These are phyloP conservation scores for Ophiostoma quercus DNA, from an alignment of 2,329 filamentous ascomycete species.

Conservation along the genomic window DNA sequence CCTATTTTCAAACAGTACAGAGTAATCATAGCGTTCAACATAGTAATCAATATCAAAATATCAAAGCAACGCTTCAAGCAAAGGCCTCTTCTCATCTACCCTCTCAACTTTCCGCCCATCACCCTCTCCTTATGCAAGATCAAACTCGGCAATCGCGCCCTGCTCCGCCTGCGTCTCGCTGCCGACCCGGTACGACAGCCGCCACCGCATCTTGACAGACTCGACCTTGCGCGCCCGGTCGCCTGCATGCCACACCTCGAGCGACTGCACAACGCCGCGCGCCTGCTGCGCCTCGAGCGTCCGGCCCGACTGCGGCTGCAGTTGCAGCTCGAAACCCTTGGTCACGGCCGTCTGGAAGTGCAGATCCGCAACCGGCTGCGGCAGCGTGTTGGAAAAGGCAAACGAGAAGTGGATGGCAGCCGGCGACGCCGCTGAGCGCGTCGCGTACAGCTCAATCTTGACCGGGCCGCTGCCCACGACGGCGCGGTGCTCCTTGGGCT, in stretches of 20 bases:
- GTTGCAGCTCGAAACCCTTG: conserved; percentile 77
- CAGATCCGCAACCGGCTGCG: conserved; percentile 66
- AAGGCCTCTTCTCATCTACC: neutral
- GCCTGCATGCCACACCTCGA: conserved; percentile 68
- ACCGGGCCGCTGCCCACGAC: conserved; percentile 65
- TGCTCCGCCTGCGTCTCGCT: conserved; percentile 65
- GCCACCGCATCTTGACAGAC: conserved; percentile 85
- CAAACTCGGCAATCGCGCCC: conserved; percentile 76
- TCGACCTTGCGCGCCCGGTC: conserved; percentile 63
- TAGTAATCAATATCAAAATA: conserved; percentile 8
- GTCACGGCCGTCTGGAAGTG: conserved; percentile 92
- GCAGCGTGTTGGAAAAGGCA: conserved; percentile 76
- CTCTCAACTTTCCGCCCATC: neutral
- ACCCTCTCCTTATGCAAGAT: conserved; percentile 52
- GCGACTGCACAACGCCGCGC: conserved; percentile 72
- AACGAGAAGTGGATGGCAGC: conserved; percentile 65
- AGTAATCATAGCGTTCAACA: neutral
- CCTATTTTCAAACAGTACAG: neutral
- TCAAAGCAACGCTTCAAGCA: conserved; percentile 1
- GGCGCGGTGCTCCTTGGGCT: conserved; percentile 57
- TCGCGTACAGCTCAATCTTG: conserved; percentile 67
- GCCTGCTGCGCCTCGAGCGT: conserved; percentile 67
- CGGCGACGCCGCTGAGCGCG: conserved; percentile 48
- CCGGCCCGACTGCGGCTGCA: conserved; percentile 80
- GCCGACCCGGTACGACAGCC: conserved; percentile 70